Base-by-base conservation (phyloP, 139 green algal genomes). In the Medakamo hakoo region DNA sequence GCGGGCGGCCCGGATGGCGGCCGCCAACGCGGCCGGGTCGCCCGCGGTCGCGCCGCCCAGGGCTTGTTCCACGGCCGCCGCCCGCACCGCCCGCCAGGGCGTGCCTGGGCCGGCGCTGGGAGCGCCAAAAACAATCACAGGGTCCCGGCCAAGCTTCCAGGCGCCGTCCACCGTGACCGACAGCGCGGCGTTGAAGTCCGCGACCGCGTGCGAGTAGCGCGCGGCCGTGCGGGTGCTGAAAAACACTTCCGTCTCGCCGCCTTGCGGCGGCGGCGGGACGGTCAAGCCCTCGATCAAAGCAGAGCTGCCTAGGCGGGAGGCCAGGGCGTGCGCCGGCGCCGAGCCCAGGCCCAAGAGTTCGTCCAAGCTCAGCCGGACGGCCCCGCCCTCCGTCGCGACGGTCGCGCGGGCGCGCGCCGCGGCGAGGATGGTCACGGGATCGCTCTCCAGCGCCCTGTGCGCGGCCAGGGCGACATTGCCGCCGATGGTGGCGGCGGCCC, bases 401-500 rank as follows among this genome's bases (percentile, higher is more conserved):
- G 24, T 59, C n/a, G 65, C 71, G 67, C n/a, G n/a, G n/a, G n/a
- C n/a, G n/a, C 78, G 73, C 55, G 71, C 69, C 4, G 68, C 82
- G 25, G 72, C 61, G 63, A 89, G 64, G 3, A 82, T 27, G 0
- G 80, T 79, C 3, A 73, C 67, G 31, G 83, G 29, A 30, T 89
- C 82, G 22, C 69, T 80, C 55, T 82, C 74, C 63, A 89, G 72
- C 2, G 21, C 48, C 4, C 49, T 26, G 19, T 27, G 16, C 4
- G 57, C 58, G 2, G 68, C 58, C 30, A 90, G 70, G 24, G 69
- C 68, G 26, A 90, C 65, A 68, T 90, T 86, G 61, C 85, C 79
- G 14, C 76, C 77, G n/a, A 92, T 24, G 3, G 79, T 86, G 27
- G 79, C 82, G 1, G 75, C 70, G 28, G 76, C 78, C 30, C 82